phyloP scores from a whole-genome alignment of 148 eudicot genomes.

The Drosera capensis region DNA sequence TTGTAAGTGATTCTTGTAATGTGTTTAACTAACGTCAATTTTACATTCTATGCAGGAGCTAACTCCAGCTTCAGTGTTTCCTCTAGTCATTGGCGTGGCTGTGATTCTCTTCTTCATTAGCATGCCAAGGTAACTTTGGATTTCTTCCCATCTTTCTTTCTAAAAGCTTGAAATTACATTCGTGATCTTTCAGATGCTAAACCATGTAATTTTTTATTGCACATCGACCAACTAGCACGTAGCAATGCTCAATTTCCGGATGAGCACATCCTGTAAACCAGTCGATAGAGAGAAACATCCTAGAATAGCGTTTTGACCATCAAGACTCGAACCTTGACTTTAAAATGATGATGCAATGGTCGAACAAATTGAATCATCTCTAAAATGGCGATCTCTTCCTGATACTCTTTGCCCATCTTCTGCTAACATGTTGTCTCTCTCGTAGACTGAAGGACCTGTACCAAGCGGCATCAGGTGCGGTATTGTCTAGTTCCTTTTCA shows the following conservation, averaged over 20 bases:
- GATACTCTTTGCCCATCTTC: not conserved
- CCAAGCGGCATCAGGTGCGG: slow-evolving; percentile 38
- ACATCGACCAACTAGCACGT: no score
- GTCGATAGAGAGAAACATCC: no score
- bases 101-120: slow-evolving; percentile 59
- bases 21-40: not conserved
- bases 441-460: slow-evolving; percentile 73
- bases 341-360: no score
- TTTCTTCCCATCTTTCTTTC: not conserved
- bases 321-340: no score
- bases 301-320: no score
- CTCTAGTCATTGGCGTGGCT: slow-evolving; percentile 66
- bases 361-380: no score
- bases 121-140: slow-evolving; percentile 71
- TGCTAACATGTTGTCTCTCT: slow-evolving; percentile 2
- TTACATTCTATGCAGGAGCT: slow-evolving; percentile 43
- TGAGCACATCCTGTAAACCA: no score
- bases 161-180: not conserved
- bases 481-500: slow-evolving; percentile 23
- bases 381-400: no score
- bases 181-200: not conserved
- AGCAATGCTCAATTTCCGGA: no score
- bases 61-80: slow-evolving; percentile 74
- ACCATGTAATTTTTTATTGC: no score
- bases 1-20: not conserved